Evolutionary conservation across 1,284 basidiomycete genomes (phyloP), one percentile per base, ranked within the genome.

Genomic region (Moesziomyces sp.): DNA sequence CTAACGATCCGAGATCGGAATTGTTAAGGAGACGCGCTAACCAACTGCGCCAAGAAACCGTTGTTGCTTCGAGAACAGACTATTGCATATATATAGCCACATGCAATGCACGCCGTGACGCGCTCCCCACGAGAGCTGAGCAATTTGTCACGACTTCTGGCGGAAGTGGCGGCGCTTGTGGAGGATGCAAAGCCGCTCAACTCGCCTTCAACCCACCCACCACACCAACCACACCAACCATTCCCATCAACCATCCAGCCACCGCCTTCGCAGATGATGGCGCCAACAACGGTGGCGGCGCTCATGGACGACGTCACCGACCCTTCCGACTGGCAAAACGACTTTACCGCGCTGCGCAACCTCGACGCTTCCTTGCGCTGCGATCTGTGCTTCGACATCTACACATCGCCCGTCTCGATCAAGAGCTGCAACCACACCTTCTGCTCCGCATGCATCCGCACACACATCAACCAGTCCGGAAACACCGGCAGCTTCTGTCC

Each of bases 401-500:
- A 75, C 54, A 73, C 70, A 0, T 80, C 80, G 2, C 81, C 81
- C 11, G 81, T 83, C 26, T 74, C 77, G 13, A 52, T 83, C 45
- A 74, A 73, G 47, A 78, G 74, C 54, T 83, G 81, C 50, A 44
- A 63, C 21, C 81, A 83, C 49, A 59, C 76, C 14, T 83, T 81
- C 46, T 83, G 81, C 75, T 82, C 80, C 14, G 57, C 61, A 13
- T 83, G 81, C 58, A 80, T 83, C 14, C 80, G 81, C 19, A 79
- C 68, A 14, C 77, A 79, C 48, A 82, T 83, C 68, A 83, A 83
- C 46, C 80, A 83, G 55, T 65, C 79, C 3, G 75, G 78, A 24
- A 76, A 67, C 30, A 52, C 47, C 24, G 77, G 81, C 13, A 52
- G 67, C 28, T 78, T 79, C 60, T 83, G 81, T 52, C 81, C 81